phyloP scores from a whole-genome alignment of 1,139 yeast genomes.

The Meyerozyma elateridarum region DNA sequence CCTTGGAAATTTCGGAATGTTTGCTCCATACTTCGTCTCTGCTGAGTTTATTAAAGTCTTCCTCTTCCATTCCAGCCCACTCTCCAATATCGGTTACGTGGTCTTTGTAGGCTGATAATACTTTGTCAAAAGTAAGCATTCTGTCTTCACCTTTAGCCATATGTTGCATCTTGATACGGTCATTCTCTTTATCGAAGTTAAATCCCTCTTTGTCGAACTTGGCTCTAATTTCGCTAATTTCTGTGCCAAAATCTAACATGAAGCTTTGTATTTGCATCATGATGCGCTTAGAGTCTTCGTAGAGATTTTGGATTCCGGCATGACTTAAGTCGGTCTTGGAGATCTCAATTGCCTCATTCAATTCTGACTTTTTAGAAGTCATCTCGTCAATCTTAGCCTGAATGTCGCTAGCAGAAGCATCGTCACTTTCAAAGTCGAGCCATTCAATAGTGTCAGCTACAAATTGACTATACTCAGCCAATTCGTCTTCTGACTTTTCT shows the following conservation, averaged over 20 bases:
- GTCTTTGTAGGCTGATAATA: slow-evolving; percentile 31
- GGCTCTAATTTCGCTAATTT: slow-evolving; percentile 35
- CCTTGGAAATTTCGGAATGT: slow-evolving; percentile 29
- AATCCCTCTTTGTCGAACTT: slow-evolving; percentile 39
- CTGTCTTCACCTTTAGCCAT: slow-evolving; percentile 33
- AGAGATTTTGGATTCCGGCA: slow-evolving; percentile 31
- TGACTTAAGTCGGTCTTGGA: slow-evolving; percentile 29
- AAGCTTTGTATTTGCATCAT: slow-evolving; percentile 40
- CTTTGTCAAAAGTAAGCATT: slow-evolving; percentile 29
- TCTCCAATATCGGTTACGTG: slow-evolving; percentile 27
- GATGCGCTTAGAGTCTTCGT: slow-evolving; percentile 35
- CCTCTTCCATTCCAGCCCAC: slow-evolving; percentile 23
- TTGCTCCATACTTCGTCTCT: slow-evolving; percentile 32
- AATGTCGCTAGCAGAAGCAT: slow-evolving; percentile 42
- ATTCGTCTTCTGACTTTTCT: slow-evolving; percentile 30
- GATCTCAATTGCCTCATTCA: slow-evolving; percentile 23
- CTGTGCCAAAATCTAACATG: slow-evolving; percentile 41
- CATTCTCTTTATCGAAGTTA: slow-evolving; percentile 48
- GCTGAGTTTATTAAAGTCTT: slow-evolving; percentile 21
- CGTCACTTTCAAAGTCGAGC: slow-evolving; percentile 73
- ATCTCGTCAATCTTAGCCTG: slow-evolving; percentile 22
- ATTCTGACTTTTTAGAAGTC: slow-evolving; percentile 15
- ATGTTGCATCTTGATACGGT: slow-evolving; percentile 30
- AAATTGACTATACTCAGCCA: slow-evolving; percentile 18
- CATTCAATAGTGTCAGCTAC: slow-evolving; percentile 62